Evolutionary conservation across 169 alveolate genomes (phyloP).

Genomic region (Pseudocohnilembus persalinus): DNA sequence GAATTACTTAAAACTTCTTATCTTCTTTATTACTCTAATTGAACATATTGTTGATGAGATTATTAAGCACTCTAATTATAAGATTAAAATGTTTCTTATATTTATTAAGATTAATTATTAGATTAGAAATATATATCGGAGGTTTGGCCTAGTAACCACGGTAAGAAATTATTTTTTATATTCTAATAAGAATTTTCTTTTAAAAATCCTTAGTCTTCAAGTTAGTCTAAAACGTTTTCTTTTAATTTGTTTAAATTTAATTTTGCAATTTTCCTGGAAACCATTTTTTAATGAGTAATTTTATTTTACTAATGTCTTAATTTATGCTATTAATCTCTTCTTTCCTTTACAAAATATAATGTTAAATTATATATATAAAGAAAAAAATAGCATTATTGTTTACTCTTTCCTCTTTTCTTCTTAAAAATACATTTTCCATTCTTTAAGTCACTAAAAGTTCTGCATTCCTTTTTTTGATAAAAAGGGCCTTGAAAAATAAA

Average conservation of each 20-base stretch:
- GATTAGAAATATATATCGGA: conserved; percentile 4
- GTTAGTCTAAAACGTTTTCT: conserved; percentile 19
- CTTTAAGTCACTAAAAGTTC: conserved; percentile 47
- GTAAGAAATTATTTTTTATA: conserved; percentile 24
- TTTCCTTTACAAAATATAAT: conserved; percentile 20
- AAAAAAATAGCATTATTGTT: background rate
- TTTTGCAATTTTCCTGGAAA: conserved; percentile 27
- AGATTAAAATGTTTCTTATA: conserved; percentile 16
- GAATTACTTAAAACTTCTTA: conserved; percentile 17
- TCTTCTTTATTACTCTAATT: conserved; percentile 32
- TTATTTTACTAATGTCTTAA: conserved; percentile 28
- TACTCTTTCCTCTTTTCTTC: conserved; percentile 53
- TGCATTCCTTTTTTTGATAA: conserved; percentile 41
- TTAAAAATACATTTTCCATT: conserved; percentile 49
- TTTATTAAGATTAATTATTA: background rate
- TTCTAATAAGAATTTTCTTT: conserved; percentile 22
- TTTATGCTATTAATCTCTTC: conserved; percentile 41
- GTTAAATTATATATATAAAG: background rate
- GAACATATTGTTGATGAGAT: conserved; percentile 14
- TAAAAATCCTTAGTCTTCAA: conserved; percentile 38
- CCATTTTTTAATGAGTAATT: conserved; percentile 34
- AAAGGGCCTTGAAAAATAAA: background rate
- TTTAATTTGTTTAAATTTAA: conserved; percentile 22
- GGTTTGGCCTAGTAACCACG: conserved; percentile 26
- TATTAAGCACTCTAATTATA: conserved; percentile 6